phyloP scores from a whole-genome alignment of 192 early-diverging fungal species.

The Powellomyces hirtus region DNA sequence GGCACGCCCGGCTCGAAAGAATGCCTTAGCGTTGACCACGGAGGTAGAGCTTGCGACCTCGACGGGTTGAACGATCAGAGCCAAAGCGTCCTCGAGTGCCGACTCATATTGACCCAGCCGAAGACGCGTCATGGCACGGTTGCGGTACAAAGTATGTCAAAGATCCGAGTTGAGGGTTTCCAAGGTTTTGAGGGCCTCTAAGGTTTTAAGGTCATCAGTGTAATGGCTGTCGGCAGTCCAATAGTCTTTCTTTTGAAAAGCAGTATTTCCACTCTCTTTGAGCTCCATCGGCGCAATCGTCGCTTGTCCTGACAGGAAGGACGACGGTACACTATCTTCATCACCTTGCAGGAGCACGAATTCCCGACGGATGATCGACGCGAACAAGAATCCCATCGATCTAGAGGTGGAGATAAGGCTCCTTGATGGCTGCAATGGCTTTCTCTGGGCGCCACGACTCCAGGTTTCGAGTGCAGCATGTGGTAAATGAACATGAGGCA shows the following conservation, averaged over 20 bases:
- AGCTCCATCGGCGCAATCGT: neutral
- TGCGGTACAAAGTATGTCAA: neutral
- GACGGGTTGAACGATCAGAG: too few species aligned
- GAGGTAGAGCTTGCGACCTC: neutral
- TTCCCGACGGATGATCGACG: neutral
- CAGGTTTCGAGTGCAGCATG: neutral
- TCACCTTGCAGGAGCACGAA: neutral
- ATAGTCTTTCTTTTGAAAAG: neutral
- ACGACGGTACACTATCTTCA: neutral
- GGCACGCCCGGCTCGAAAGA: neutral
- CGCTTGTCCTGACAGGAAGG: neutral
- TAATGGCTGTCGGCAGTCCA: neutral
- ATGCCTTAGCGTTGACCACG: neutral
- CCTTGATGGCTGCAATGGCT: neutral
- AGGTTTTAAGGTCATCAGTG: neutral
- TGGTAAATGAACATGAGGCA: neutral
- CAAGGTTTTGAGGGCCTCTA: too few species aligned
- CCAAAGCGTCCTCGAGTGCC: neutral
- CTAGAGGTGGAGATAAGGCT: neutral
- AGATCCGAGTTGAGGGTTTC: too few species aligned
- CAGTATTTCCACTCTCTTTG: neutral
- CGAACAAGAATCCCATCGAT: neutral
- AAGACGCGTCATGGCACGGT: neutral
- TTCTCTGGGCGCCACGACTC: neutral
- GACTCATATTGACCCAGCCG: neutral